Evolutionary conservation across 2,329 filamentous ascomycete species (phyloP).

Genomic region (Fusarium hainanense): DNA sequence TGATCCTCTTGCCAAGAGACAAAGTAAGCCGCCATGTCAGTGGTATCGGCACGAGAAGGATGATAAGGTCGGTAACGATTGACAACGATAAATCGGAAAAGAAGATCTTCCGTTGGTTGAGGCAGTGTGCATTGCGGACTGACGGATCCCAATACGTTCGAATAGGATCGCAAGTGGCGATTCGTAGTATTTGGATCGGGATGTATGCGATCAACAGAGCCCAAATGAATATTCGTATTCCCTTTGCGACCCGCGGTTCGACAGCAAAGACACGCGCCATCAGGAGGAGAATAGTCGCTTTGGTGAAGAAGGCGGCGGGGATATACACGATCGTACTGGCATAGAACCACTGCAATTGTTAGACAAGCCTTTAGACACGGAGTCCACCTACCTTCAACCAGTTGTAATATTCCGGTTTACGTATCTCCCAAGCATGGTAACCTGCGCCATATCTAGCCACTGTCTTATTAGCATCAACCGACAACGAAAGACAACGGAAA

Average conservation of each 20-base stretch:
- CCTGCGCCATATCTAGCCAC: constrained; percentile 37
- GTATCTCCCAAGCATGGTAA: constrained; percentile 40
- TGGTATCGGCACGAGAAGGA: constrained; percentile 32
- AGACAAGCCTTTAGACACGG: fast-evolving
- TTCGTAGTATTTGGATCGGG: constrained; percentile 51
- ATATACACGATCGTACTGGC: constrained; percentile 37
- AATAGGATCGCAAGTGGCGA: constrained; percentile 56
- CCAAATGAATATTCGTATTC: constrained; percentile 35
- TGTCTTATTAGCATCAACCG: constrained; percentile 9
- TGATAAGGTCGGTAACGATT: constrained; percentile 36
- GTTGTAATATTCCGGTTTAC: constrained; percentile 28
- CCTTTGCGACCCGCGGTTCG: constrained; percentile 26
- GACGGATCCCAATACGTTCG: constrained; percentile 53
- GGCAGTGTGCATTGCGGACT: constrained; percentile 45
- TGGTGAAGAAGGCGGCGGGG: constrained; percentile 40
- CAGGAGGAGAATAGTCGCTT: constrained; percentile 37
- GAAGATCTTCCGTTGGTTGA: constrained; percentile 50
- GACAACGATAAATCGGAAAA: constrained; percentile 31
- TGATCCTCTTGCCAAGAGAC: constrained; percentile 34
- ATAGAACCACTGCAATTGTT: constrained; percentile 36
- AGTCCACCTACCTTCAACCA: constrained; percentile 30
- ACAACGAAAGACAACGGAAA: background rate
- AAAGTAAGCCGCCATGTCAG: constrained; percentile 34
- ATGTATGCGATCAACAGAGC: constrained; percentile 27
- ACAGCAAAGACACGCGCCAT: constrained; percentile 41